Evolutionary conservation across 179 eudicot species (phyloP).

Genomic region (Beta macrorhiza): DNA sequence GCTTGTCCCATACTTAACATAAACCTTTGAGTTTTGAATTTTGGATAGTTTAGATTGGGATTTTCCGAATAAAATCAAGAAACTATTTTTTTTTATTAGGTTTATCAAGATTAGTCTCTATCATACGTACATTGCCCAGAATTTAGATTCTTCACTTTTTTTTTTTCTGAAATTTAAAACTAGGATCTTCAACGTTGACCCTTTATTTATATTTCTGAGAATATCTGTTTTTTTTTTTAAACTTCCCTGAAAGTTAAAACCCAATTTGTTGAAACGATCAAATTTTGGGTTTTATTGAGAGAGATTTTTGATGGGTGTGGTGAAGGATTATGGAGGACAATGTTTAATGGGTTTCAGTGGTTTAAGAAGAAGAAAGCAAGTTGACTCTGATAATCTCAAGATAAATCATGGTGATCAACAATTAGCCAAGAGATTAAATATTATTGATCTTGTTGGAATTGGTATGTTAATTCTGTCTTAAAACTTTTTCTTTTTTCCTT

Average conservation of each 20-base stretch:
- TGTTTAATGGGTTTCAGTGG: slow-evolving; percentile 32
- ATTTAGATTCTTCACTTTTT: too few relatives aligned
- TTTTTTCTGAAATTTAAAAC: too few relatives aligned
- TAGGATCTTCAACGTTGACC: too few relatives aligned
- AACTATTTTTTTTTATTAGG: too few relatives aligned
- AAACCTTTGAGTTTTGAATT: too few relatives aligned
- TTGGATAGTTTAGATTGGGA: too few relatives aligned
- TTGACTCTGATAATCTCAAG: slow-evolving; percentile 33
- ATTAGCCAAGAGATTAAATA: slow-evolving; percentile 43
- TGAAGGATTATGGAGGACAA: slow-evolving; percentile 25
- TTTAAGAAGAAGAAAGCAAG: slow-evolving; percentile 47
- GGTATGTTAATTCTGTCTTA: slow-evolving; percentile 26
- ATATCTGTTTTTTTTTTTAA: too few relatives aligned
- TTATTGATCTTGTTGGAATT: slow-evolving; percentile 49
- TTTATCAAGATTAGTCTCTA: too few relatives aligned
- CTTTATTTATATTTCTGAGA: too few relatives aligned
- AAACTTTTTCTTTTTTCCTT: neutral
- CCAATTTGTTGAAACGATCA: neutral
- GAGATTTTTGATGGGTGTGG: slow-evolving; percentile 11
- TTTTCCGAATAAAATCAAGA: too few relatives aligned
- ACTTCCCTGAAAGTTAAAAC: neutral
- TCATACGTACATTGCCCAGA: too few relatives aligned
- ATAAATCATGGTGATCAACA: slow-evolving; percentile 26
- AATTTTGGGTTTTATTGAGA: neutral
- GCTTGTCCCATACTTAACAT: too few relatives aligned